Evolutionary conservation across 441 rosid genomes (phyloP).

Genomic region (Corymbia calophylla): DNA sequence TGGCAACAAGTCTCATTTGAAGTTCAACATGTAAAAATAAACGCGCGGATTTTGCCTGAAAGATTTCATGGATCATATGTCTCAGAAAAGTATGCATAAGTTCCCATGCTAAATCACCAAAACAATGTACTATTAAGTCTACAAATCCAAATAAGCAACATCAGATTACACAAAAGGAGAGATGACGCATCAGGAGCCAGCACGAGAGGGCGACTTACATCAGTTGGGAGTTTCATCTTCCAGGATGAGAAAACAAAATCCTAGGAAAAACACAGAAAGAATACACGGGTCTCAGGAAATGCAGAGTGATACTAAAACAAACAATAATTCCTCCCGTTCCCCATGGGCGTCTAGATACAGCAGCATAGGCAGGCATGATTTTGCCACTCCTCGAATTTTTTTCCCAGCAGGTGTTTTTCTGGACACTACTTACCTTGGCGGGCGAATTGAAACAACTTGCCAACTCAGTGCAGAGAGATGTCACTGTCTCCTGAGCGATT

Average conservation of each 20-base stretch:
- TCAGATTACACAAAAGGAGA: neutral
- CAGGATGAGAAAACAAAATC: neutral
- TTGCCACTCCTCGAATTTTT: neutral
- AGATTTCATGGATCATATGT: neutral
- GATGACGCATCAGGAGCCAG: neutral
- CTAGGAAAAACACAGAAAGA: neutral
- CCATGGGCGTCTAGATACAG: neutral
- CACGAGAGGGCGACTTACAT: neutral
- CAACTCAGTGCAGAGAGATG: neutral
- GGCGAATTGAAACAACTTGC: neutral
- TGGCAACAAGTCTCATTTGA: neutral
- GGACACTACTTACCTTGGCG: neutral
- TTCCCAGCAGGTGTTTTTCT: neutral
- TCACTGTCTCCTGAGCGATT: neutral
- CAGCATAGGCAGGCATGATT: neutral
- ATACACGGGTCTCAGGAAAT: neutral
- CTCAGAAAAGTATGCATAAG: neutral
- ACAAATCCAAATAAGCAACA: neutral
- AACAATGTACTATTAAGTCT: neutral
- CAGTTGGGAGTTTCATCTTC: neutral
- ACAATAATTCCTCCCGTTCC: neutral
- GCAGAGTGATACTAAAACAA: neutral
- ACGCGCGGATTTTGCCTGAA: neutral
- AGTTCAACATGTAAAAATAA: neutral
- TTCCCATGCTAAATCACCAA: neutral